phyloP scores from a whole-genome alignment of 768 basidiomycete genomes.

The Lactarius akahatsu region DNA sequence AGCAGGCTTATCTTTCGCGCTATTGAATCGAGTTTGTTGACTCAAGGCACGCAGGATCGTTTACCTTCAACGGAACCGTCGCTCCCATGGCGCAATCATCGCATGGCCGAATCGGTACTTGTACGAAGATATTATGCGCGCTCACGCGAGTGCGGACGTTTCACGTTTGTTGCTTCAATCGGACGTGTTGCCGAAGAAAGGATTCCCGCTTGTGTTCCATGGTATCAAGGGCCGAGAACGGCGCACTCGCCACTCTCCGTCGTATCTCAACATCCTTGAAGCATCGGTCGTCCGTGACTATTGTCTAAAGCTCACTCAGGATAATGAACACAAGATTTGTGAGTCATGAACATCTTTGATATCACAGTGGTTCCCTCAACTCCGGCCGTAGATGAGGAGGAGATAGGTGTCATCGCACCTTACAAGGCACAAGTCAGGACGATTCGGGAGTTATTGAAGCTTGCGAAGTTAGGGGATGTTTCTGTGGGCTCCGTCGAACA shows the following conservation, averaged over 20 bases:
- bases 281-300: constrained; percentile 39
- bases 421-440: constrained; percentile 55
- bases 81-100: constrained; percentile 61
- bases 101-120: constrained; percentile 61
- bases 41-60: constrained; percentile 45
- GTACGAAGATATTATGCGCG: constrained; percentile 45
- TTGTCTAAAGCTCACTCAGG: constrained; percentile 32
- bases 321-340: constrained; percentile 37
- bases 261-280: constrained; percentile 43
- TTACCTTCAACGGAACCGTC: constrained; percentile 63
- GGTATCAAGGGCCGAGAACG: constrained; percentile 38
- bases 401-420: constrained; percentile 63
- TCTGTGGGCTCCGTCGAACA: constrained; percentile 43
- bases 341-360: constrained; percentile 18
- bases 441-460: constrained; percentile 35
- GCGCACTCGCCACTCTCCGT: constrained; percentile 40
- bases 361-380: background rate
- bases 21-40: background rate
- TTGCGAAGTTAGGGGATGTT: constrained; percentile 24
- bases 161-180: constrained; percentile 35
- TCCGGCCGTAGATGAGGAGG: constrained; percentile 41
- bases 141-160: constrained; percentile 32
- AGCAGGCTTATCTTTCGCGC: background rate
- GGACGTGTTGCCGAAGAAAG: constrained; percentile 33
- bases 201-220: constrained; percentile 40